phyloP scores from a whole-genome alignment of 805 yeast species.

The Jamesozyma piceae region DNA sequence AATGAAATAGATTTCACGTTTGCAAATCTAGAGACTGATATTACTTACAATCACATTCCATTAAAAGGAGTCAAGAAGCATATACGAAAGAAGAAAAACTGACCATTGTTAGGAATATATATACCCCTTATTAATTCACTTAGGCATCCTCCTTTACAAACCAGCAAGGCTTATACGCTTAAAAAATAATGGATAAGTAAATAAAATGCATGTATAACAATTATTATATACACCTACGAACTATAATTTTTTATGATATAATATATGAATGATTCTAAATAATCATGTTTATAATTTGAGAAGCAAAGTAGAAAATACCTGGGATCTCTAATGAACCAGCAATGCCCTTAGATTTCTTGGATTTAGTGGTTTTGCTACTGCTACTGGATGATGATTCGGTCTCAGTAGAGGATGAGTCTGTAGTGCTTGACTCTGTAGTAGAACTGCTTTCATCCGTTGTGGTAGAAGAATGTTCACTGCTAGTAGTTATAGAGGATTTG shows the following conservation, averaged over 20 bases:
- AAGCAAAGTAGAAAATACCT: constrained; percentile 12
- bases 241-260: neutral
- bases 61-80: no score
- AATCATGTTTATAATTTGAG: constrained; percentile 11
- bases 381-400: constrained; percentile 13
- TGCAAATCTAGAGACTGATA: no score
- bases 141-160: no score
- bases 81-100: neutral
- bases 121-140: no score
- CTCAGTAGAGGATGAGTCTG: constrained; percentile 12
- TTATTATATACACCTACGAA: neutral
- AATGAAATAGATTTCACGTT: constrained; percentile 8
- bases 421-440: neutral
- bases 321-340: constrained; percentile 20
- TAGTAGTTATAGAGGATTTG: constrained; percentile 7
- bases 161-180: no score
- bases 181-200: no score
- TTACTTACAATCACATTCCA: no score
- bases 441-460: constrained; percentile 15
- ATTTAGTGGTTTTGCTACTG: constrained; percentile 9
- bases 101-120: no score
- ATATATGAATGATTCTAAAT: no score
- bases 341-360: constrained; percentile 13
- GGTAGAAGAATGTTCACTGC: constrained; percentile 5
- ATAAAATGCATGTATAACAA: no score